Evolutionary conservation across 768 basidiomycete genomes (phyloP).

Genomic region (Kwoniella sp.): DNA sequence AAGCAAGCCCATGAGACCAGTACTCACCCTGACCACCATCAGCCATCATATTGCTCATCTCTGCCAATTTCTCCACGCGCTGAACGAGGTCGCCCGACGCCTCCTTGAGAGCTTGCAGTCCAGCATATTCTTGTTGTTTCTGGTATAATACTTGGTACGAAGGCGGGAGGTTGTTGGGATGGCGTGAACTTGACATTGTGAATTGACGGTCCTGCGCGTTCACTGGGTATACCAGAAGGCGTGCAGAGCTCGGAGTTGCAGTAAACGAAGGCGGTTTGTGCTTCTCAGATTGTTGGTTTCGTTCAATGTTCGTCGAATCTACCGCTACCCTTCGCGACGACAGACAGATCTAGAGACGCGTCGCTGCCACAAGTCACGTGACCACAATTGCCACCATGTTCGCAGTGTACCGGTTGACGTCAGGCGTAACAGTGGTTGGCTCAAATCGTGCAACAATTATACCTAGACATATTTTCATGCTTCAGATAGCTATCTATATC

Average conservation of each 20-base stretch:
- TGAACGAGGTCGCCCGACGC: constrained; percentile 48
- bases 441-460: not conserved
- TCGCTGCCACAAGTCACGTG: constrained; percentile 3
- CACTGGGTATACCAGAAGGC: too few relatives aligned
- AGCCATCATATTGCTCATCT: constrained; percentile 56
- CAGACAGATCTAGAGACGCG: constrained; percentile 4
- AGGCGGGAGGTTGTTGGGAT: constrained; percentile 37
- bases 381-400: not conserved
- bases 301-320: too few relatives aligned
- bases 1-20: too few relatives aligned
- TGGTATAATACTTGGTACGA: constrained; percentile 47
- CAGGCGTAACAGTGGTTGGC: constrained; percentile 1
- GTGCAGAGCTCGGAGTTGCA: too few relatives aligned
- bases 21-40: constrained; percentile 57
- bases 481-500: too few relatives aligned
- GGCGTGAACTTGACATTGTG: constrained; percentile 13
- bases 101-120: constrained; percentile 51
- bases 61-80: constrained; percentile 54
- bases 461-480: not conserved
- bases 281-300: too few relatives aligned
- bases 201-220: not conserved
- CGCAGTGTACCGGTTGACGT: not conserved
- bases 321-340: too few relatives aligned
- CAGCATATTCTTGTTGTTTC: constrained; percentile 57
- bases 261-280: too few relatives aligned